These are phyloP conservation scores for Aciculosporium take DNA, from an alignment of 2,329 filamentous ascomycete genomes.

Conservation along the genomic window DNA sequence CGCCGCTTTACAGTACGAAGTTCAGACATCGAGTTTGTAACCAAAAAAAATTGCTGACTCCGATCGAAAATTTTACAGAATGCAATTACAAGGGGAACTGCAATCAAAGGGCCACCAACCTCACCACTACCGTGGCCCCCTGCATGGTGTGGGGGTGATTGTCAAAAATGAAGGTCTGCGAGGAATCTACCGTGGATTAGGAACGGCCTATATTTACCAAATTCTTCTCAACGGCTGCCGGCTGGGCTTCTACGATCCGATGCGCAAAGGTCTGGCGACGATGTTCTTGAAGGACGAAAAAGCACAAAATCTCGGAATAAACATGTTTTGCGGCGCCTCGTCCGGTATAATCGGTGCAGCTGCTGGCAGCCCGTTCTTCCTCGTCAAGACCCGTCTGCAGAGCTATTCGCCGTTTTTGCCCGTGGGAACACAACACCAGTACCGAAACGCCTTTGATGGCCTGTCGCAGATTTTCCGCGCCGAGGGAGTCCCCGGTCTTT, in stretches of 20 bases:
- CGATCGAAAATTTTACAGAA: constrained; percentile 31
- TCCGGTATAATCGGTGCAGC: constrained; percentile 86
- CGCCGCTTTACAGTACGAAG: not conserved
- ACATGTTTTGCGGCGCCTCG: constrained; percentile 81
- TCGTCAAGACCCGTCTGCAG: constrained; percentile 92
- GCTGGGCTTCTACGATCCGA: constrained; percentile 91
- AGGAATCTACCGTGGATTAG: constrained; percentile 78
- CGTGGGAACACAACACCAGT: constrained; percentile 92
- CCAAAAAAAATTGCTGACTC: not conserved
- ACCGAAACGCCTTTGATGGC: constrained; percentile 74
- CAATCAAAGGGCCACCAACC: constrained; percentile 74
- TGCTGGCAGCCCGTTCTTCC: constrained; percentile 91
- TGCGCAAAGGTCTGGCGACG: constrained; percentile 57
- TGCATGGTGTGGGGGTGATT: constrained; percentile 85
- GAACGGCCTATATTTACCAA: constrained; percentile 92
- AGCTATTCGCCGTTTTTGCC: constrained; percentile 86
- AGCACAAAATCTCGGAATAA: constrained; percentile 77
- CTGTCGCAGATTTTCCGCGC: constrained; percentile 60
- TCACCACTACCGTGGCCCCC: constrained; percentile 76
- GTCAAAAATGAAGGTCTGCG: constrained; percentile 75
- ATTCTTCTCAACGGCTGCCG: constrained; percentile 92
- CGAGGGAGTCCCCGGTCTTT: constrained; percentile 72
- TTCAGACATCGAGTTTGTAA: not conserved
- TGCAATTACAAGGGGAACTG: constrained; percentile 93
- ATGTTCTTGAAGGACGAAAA: constrained; percentile 56